These are phyloP conservation scores for Avena insularis DNA, from an alignment of 176 grass and related monocot species.

Conservation along the genomic window DNA sequence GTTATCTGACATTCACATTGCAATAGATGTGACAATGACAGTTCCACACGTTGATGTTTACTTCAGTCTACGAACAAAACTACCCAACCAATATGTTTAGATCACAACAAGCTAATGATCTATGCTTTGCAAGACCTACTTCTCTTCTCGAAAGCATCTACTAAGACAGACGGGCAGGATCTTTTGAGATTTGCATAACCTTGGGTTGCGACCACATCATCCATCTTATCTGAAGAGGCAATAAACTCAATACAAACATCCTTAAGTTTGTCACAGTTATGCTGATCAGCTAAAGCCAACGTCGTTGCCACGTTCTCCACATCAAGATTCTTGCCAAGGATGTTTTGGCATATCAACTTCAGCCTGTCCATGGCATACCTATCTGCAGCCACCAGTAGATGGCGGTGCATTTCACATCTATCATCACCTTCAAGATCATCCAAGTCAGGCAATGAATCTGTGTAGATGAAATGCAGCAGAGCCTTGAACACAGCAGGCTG, in stretches of 20 bases:
- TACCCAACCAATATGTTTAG: background rate
- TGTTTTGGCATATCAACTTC: background rate
- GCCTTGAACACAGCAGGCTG: background rate
- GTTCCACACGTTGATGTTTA: background rate
- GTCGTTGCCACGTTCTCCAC: background rate
- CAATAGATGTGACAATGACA: background rate
- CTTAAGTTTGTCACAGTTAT: background rate
- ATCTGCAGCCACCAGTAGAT: background rate
- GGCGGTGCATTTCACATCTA: background rate
- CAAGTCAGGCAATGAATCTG: background rate
- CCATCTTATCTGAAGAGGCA: background rate
- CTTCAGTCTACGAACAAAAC: background rate
- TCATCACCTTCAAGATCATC: background rate
- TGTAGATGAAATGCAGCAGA: background rate
- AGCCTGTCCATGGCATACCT: constrained; percentile 7
- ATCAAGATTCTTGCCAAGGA: constrained; percentile 8
- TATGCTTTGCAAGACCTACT: background rate
- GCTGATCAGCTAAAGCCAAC: background rate
- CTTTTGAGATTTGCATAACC: constrained; percentile 6
- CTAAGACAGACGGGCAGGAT: background rate
- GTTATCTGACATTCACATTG: background rate
- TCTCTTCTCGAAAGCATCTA: background rate
- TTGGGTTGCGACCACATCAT: background rate
- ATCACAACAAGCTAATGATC: background rate
- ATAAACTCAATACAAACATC: background rate